Evolutionary conservation across 805 yeast species (phyloP), one percentile per base, ranked within the genome.

Genomic region (Blastobotrys americana): DNA sequence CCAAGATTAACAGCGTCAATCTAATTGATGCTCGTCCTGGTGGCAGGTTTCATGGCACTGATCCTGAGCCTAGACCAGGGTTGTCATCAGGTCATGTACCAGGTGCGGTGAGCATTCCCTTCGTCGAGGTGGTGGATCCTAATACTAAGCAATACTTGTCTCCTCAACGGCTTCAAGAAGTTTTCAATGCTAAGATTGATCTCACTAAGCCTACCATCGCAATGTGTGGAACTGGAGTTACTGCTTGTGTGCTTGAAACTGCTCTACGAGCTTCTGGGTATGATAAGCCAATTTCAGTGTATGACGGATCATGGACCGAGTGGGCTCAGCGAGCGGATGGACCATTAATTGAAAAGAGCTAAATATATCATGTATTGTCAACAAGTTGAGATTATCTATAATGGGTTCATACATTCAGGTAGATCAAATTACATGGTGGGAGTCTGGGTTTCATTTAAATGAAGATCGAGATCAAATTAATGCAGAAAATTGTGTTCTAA

Each of bases 141-240:
- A 70, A 64, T 3, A 63, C 64, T 55, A 52, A 76, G 64, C 46
- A 67, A 47, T 83, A 73, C 67, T 72, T 72, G 55, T 55, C 74
- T 2, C 58, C 67, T 5, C 67, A 61, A 8, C 77, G 74, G 37
- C 58, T 90, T 33, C 47, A 59, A 4, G 57, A 64, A 13, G 60
- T 78, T 8, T 73, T 88, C 52, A 56, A 54, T 25, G 28, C 13
- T 4, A 10, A 21, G 15, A 6, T 23, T 3, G 68, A 68, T 46
- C 58, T 60, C 3, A 63, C 69, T 15, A 81, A 82, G 56, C 89
- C 86, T 9, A 78, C 84, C 16, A 78, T 93, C 41, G 84, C 83
- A 34, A 78, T 85, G 85, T 93, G 98, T 61, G 98, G 97, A 22
- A 82, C 97, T 0, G 98, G 97, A 38, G 97, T 93, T 40, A 82